phyloP scores from a whole-genome alignment of 306 rosid species.

The Gastrolobium villosum region DNA sequence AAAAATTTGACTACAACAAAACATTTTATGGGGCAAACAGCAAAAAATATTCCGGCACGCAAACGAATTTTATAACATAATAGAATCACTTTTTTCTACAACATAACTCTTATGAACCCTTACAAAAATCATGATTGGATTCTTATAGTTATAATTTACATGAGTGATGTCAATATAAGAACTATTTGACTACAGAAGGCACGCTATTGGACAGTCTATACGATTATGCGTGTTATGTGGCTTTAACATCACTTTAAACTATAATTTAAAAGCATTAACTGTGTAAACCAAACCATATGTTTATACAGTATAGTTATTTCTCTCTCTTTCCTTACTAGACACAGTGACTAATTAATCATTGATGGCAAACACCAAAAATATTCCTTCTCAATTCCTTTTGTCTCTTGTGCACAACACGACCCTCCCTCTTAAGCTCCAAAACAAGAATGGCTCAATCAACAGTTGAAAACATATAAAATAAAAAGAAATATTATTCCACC shows the following conservation, averaged over 20 bases:
- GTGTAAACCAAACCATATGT: conserved; percentile 16
- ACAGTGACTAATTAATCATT: conserved; percentile 53
- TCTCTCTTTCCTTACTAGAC: conserved; percentile 44
- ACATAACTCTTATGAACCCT: too few relatives aligned
- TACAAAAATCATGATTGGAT: background rate
- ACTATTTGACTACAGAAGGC: conserved; percentile 14
- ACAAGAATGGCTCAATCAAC: conserved; percentile 36
- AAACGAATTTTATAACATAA: too few relatives aligned
- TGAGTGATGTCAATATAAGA: background rate
- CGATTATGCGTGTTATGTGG: background rate
- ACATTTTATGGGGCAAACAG: too few relatives aligned
- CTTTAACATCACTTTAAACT: background rate
- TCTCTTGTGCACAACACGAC: conserved; percentile 61
- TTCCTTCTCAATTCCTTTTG: conserved; percentile 70
- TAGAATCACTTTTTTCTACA: too few relatives aligned
- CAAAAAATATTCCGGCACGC: too few relatives aligned
- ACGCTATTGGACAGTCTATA: conserved; percentile 17
- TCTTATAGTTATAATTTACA: background rate
- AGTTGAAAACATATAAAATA: conserved; percentile 40
- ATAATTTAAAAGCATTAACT: conserved; percentile 20
- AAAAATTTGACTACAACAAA: too few relatives aligned
- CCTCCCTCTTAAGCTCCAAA: conserved; percentile 47
- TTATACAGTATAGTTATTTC: background rate
- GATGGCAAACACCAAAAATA: conserved; percentile 61
- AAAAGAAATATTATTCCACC: conserved; percentile 41